Evolutionary conservation across 192 early-diverging fungal genomes (phyloP).

Genomic region (Rhizoclosmatium sp.): DNA sequence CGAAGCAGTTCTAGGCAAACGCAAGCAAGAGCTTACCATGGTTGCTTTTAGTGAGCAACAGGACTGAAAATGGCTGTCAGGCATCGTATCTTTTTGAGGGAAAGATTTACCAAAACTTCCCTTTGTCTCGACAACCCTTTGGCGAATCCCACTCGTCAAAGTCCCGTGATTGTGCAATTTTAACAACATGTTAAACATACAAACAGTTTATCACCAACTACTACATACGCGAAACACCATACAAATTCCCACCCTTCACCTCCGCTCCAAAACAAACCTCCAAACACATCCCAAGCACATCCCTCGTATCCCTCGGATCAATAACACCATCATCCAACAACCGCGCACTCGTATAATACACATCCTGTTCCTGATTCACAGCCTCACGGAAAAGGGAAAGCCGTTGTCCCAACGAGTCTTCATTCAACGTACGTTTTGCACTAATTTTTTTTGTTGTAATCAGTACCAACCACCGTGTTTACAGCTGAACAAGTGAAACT

Average conservation of each 20-base stretch:
- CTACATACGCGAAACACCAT: constrained; percentile 71
- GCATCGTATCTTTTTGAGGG: too few species aligned
- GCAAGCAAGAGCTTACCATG: too few species aligned
- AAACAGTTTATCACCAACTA: too few species aligned
- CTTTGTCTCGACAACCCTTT: too few species aligned
- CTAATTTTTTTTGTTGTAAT: constrained; percentile 35
- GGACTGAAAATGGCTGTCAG: too few species aligned
- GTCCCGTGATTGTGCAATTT: too few species aligned
- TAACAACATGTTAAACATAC: too few species aligned
- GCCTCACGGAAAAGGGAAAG: constrained; percentile 59
- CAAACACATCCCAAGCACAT: constrained; percentile 65
- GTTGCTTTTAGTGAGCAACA: too few species aligned
- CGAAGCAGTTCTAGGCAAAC: too few species aligned
- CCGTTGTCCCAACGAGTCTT: constrained; percentile 55
- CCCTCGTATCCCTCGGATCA: constrained; percentile 68
- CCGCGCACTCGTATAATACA: constrained; percentile 67
- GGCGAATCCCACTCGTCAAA: too few species aligned
- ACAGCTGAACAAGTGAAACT: neutral
- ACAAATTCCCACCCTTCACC: constrained; percentile 67
- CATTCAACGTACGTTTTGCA: constrained; percentile 57
- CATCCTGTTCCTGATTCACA: constrained; percentile 67
- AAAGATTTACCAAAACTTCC: too few species aligned
- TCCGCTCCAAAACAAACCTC: constrained; percentile 62
- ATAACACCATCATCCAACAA: constrained; percentile 70
- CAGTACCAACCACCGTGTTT: neutral